Conservation (phyloP, 768 basidiomycete species). For the Rhizopogon vesiculosus region DNA sequence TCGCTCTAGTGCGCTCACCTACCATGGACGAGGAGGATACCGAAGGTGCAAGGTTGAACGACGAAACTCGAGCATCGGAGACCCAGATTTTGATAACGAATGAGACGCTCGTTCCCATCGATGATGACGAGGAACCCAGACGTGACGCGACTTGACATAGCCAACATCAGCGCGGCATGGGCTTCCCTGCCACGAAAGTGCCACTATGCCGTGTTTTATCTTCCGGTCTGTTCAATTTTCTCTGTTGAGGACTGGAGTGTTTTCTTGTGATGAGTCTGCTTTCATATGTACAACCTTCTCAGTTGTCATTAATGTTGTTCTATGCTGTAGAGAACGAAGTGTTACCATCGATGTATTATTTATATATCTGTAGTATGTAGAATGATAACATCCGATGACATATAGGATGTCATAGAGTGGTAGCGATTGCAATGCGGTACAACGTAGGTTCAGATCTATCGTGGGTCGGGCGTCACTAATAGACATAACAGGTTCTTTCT, state of each 20-base stretch:
- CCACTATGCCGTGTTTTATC: too few species aligned
- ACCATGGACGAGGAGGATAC: conserved; percentile 1
- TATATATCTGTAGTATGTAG: conserved; percentile 36
- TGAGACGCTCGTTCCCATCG: not conserved
- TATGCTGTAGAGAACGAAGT: too few species aligned
- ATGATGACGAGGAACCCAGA: conserved; percentile 1
- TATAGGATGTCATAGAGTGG: too few species aligned
- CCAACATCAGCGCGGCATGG: too few species aligned
- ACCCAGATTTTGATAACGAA: not conserved
- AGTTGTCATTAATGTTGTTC: not conserved
- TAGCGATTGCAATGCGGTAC: too few species aligned
- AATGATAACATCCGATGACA: conserved; percentile 2
- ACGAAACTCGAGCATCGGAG: not conserved
- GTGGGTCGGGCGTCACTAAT: conserved; percentile 10
- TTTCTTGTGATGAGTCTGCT: too few species aligned
- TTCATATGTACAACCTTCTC: too few species aligned
- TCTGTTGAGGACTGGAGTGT: too few species aligned
- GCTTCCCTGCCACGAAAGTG: too few species aligned
- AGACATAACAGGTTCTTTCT: conserved; percentile 23
- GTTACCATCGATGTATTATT: too few species aligned
- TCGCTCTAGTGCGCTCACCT: conserved; percentile 44
- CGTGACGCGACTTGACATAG: not conserved
- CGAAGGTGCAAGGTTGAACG: not conserved
- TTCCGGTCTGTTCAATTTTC: too few species aligned
- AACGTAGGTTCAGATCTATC: too few species aligned